Evolutionary conservation across 2,329 filamentous ascomycete genomes (phyloP).

Genomic region (Teratosphaeria epicoccoides): DNA sequence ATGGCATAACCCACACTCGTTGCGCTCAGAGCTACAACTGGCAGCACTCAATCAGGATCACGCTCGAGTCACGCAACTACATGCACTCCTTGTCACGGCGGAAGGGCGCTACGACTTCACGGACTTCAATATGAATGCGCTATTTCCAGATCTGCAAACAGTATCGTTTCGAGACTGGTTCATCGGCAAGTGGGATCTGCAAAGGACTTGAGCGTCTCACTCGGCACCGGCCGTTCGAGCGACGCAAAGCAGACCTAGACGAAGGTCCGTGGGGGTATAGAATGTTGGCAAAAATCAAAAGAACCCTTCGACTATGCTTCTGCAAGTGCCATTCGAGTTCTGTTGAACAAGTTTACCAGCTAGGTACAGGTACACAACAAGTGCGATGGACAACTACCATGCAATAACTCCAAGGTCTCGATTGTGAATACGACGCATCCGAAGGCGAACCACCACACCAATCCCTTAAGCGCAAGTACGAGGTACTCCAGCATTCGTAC

Average conservation of each 20-base stretch:
- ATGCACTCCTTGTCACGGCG: conserved; percentile 56
- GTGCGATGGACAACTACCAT: not conserved
- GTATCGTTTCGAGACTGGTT: conserved; percentile 32
- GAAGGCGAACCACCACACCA: not conserved
- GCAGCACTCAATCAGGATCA: conserved; percentile 26
- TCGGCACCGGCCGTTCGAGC: no score
- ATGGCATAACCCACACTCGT: conserved; percentile 39
- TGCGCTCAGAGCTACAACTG: conserved; percentile 39
- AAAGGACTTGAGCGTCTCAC: not conserved
- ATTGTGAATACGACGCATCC: not conserved
- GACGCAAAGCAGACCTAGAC: no score
- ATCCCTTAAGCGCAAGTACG: not conserved
- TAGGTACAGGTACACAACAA: no score
- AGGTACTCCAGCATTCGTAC: not conserved
- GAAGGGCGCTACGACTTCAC: conserved; percentile 58
- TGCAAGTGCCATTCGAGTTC: no score
- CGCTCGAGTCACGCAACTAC: conserved; percentile 34
- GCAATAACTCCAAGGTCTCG: not conserved
- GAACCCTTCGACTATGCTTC: no score
- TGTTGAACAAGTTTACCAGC: no score
- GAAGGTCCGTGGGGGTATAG: no score
- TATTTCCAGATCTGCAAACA: conserved; percentile 29
- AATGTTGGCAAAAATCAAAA: no score
- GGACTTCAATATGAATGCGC: conserved; percentile 47
- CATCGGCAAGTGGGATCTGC: conserved; percentile 11